phyloP scores from a whole-genome alignment of 257 asterid species.

The Euphrasia confusa region DNA sequence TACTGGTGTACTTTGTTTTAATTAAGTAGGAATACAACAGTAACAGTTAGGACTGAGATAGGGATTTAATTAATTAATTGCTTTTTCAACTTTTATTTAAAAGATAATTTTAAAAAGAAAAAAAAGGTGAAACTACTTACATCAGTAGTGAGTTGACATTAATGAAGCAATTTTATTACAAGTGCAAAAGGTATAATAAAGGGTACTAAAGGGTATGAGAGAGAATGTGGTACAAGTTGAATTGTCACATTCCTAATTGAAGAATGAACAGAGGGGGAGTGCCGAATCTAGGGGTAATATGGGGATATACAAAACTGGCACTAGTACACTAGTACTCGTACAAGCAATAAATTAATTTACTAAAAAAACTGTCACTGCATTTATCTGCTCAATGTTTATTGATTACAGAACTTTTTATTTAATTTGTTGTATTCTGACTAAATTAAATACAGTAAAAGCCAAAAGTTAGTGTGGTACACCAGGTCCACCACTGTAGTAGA shows the following conservation, averaged over 20 bases:
- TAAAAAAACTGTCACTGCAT: constrained; percentile 4
- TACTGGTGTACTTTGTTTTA: background rate
- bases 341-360: background rate
- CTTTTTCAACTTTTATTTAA: too few species aligned
- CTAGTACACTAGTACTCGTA: background rate
- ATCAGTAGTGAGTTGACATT: background rate
- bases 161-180: background rate
- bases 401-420: too few species aligned
- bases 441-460: too few species aligned
- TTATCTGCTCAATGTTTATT: background rate
- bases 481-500: too few species aligned
- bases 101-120: too few species aligned
- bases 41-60: background rate
- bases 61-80: background rate
- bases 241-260: constrained; percentile 27
- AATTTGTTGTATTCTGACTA: too few species aligned
- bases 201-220: background rate
- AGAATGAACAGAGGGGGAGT: constrained; percentile 6
- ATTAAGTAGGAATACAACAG: too few species aligned
- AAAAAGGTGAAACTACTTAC: too few species aligned
- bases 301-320: constrained; percentile 10
- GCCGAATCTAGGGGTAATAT: constrained; percentile 26
- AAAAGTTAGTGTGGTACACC: too few species aligned
- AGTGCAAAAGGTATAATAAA: background rate
- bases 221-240: constrained; percentile 28